A percentile compares a stretch with the other conserved stretches of the same genome.
These are phyloP conservation scores for Penicillium canescens DNA, from an alignment of 495 filamentous ascomycete genomes.

Conservation along the genomic window DNA sequence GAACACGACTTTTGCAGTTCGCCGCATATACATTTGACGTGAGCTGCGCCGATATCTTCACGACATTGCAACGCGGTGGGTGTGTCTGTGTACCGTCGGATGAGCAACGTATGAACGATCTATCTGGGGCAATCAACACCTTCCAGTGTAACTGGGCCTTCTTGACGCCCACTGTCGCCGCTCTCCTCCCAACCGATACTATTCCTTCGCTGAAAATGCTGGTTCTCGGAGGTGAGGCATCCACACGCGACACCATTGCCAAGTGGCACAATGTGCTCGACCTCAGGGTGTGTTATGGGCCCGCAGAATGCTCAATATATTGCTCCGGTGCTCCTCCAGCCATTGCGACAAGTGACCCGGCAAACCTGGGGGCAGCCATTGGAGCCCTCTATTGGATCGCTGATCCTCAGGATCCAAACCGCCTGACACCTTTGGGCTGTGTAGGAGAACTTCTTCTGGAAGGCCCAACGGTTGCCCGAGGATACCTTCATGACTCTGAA, in stretches of 20 bases:
- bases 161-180: constrained; percentile 38
- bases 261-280: constrained; percentile 45
- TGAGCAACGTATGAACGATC: constrained; percentile 25
- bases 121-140: constrained; percentile 20
- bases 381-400: neutral
- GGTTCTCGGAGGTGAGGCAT: constrained; percentile 36
- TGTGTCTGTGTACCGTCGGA: constrained; percentile 40
- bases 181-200: constrained; percentile 20
- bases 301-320: neutral
- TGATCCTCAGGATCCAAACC: neutral
- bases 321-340: neutral
- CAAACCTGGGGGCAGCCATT: neutral
- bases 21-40: constrained; percentile 38
- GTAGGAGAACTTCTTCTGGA: neutral
- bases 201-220: constrained; percentile 31
- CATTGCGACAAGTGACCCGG: neutral
- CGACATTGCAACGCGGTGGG: constrained; percentile 33
- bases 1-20: constrained; percentile 14
- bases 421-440: neutral
- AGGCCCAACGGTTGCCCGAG: constrained; percentile 2
- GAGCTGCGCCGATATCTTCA: constrained; percentile 33
- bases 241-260: constrained; percentile 35
- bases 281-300: constrained; percentile 21
- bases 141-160: constrained; percentile 28
- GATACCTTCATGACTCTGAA: constrained; percentile 36